These are phyloP conservation scores for Collybia mongolica DNA, from an alignment of 768 basidiomycete genomes.

Conservation along the genomic window DNA sequence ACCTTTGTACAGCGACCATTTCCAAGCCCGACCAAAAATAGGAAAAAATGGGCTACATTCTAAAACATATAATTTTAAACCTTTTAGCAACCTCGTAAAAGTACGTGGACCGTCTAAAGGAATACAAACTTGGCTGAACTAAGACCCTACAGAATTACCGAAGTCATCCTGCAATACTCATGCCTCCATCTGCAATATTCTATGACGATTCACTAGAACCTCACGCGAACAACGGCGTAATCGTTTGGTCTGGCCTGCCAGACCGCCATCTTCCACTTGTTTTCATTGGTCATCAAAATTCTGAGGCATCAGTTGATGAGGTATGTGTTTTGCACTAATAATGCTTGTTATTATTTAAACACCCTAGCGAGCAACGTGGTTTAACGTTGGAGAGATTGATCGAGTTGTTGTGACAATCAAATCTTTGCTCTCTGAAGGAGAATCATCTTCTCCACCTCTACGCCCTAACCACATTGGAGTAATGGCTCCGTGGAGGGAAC, in stretches of 20 bases:
- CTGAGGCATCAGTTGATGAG: constrained; percentile 47
- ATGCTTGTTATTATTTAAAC: neutral
- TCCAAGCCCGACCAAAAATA: constrained; percentile 12
- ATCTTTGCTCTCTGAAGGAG: constrained; percentile 35
- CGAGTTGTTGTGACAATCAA: constrained; percentile 35
- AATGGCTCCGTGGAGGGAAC: constrained; percentile 53
- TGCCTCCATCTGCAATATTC: constrained; percentile 54
- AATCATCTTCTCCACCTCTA: constrained; percentile 37
- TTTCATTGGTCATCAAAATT: constrained; percentile 39
- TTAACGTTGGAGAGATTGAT: constrained; percentile 45
- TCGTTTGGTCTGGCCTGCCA: constrained; percentile 38
- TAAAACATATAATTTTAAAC: constrained; percentile 18
- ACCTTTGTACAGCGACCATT: constrained; percentile 32
- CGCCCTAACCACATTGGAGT: constrained; percentile 42
- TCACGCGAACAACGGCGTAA: constrained; percentile 39
- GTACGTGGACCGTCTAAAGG: constrained; percentile 18
- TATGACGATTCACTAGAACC: constrained; percentile 49
- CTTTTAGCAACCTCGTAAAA: constrained; percentile 44
- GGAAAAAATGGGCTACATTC: neutral
- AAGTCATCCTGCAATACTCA: constrained; percentile 51
- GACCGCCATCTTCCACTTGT: constrained; percentile 40
- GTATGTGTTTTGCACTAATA: constrained; percentile 17
- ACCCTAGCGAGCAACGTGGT: constrained; percentile 45
- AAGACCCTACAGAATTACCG: constrained; percentile 37
- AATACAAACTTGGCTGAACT: neutral